Base-by-base conservation (phyloP, 2,329 filamentous ascomycete species). In the Paraconiothyrium brasiliense region DNA sequence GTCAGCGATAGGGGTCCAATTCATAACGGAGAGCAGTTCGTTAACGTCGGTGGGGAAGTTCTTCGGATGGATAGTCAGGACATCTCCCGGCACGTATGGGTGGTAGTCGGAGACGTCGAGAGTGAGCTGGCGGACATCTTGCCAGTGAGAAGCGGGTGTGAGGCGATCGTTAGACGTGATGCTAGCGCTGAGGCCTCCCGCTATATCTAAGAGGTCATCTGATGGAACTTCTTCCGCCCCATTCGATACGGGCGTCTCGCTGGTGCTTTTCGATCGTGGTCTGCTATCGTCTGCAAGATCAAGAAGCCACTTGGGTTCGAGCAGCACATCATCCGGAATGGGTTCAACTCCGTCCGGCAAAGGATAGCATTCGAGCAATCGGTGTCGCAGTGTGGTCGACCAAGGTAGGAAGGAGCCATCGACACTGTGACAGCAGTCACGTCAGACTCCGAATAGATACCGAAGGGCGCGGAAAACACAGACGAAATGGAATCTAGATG, bases 11-110 rank as follows among this genome's bases (percentile, higher is more conserved):
- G 84, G 76, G 7, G 84, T 82, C 94, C 95, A 98, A 4, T 80
- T 84, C 91, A 97, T 95, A 49, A 93, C 84, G 4, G 87, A 79
- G 61, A 98, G 89, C 58, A 99, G 85, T 24, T 85, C 83, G 56
- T 93, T 82, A n/a, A 95, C 94, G 71, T 98, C 94, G 8, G 84
- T 80, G 0, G 90, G 85, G 64, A 93, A 94, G 77, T 97, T 98
- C 74, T 94, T 94, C 4, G 95, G 94, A 62, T 90, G 93, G 20
- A 99, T 86, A 6, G 89, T 89, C 7, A 97, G 81, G 27, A 92
- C 90, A 69, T 97, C 92, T 6, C 94, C 94, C 0, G 95, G 93
- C 0, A 73, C 75, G 71, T 89, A 90, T 49, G 76, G 81, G 75
- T 80, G 77, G 2, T 72, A 67, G 49, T 71, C 74, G 3, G 79